Evolutionary conservation across 331 rosid species (phyloP).

Genomic region (Malus hybrid): DNA sequence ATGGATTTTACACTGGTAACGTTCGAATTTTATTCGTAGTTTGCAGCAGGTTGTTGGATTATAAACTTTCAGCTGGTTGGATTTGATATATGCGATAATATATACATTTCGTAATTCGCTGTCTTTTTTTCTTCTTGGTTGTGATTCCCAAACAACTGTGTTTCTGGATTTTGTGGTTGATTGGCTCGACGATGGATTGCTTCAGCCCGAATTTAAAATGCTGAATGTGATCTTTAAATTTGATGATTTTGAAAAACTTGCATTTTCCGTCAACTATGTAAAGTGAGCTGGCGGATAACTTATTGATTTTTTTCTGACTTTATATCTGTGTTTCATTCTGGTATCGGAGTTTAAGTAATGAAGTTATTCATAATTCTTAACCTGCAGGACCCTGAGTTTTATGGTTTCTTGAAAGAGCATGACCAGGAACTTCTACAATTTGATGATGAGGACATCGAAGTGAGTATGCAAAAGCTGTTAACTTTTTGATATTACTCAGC

Average conservation of each 20-base stretch:
- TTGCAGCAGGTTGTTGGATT: neutral
- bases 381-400: constrained; percentile 86
- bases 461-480: constrained; percentile 29
- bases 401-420: constrained; percentile 65
- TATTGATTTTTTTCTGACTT: neutral
- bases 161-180: neutral
- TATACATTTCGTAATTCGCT: too few species aligned
- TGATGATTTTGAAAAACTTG: neutral
- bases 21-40: neutral
- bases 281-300: neutral
- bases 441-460: constrained; percentile 58
- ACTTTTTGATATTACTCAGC: neutral
- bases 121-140: neutral
- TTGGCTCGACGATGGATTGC: neutral
- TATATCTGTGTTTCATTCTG: neutral
- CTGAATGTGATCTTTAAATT: neutral
- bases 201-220: neutral
- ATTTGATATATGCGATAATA: too few species aligned
- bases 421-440: constrained; percentile 76
- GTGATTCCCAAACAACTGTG: neutral
- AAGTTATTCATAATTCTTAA: constrained; percentile 24
- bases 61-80: too few species aligned
- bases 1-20: too few species aligned
- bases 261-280: neutral
- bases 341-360: neutral